A percentile compares a stretch with the other conserved stretches of the same genome.
Evolutionary conservation across 345 rosid species (phyloP).

Genomic region (Euphorbia lathyris): DNA sequence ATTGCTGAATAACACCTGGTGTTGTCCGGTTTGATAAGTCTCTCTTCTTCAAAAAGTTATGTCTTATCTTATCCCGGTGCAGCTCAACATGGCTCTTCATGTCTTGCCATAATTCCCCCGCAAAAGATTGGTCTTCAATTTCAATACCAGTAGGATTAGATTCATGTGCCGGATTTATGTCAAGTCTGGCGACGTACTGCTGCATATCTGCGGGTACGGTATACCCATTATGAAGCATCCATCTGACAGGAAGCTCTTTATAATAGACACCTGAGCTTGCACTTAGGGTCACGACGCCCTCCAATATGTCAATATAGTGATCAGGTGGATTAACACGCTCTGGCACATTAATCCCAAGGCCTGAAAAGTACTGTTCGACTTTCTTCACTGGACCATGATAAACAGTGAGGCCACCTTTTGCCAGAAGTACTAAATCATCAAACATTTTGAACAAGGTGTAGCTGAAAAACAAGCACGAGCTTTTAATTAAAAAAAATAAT

Average conservation of each 20-base stretch:
- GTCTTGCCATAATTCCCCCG: conserved; percentile 85
- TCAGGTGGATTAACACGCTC: conserved; percentile 96
- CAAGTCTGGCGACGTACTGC: conserved; percentile 30
- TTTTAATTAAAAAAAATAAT: conserved; percentile 15
- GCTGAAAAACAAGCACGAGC: conserved; percentile 47
- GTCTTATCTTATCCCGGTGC: conserved; percentile 62
- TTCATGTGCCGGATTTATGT: conserved; percentile 25
- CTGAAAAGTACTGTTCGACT: conserved; percentile 80
- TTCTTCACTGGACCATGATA: conserved; percentile 73
- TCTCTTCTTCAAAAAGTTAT: conserved; percentile 55
- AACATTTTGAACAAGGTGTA: conserved; percentile 81
- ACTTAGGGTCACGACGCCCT: conserved; percentile 63
- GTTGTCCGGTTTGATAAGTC: conserved; percentile 71
- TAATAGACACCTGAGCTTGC: conserved; percentile 41
- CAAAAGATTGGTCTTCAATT: conserved; percentile 58
- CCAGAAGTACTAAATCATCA: conserved; percentile 80
- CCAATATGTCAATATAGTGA: conserved; percentile 77
- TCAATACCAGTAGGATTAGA: conserved; percentile 21
- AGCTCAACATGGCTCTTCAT: conserved; percentile 55
- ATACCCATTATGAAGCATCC: conserved; percentile 91
- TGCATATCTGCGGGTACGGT: conserved; percentile 71
- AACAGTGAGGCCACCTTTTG: conserved; percentile 84
- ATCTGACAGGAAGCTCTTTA: conserved; percentile 78
- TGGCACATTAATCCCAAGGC: conserved; percentile 76
- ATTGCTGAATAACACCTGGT: conserved; percentile 61